Evolutionary conservation across 164 flowering plant species (phyloP).

Genomic region (Stephania yunnanensis): DNA sequence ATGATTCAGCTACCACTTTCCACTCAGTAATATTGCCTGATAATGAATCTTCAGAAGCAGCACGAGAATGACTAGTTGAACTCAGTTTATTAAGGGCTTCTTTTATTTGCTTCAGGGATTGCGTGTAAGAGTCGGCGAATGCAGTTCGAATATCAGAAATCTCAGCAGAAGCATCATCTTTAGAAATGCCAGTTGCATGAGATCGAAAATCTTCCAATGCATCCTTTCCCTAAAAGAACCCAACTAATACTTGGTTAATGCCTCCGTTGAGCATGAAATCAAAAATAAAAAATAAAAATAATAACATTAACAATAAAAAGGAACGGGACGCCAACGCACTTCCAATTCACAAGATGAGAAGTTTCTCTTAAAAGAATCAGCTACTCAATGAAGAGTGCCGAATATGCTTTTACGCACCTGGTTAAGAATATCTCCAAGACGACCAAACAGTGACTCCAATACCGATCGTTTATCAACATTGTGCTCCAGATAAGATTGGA

Average conservation of each 20-base stretch:
- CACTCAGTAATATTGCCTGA: conserved; percentile 39
- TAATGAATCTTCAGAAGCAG: conserved; percentile 28
- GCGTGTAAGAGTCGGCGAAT: conserved; percentile 31
- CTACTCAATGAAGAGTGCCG: not conserved
- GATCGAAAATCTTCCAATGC: conserved; percentile 29
- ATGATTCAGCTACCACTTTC: conserved; percentile 38
- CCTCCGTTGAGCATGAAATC: not conserved
- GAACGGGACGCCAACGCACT: not conserved
- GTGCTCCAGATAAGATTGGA: conserved; percentile 27
- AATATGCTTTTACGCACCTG: conserved; percentile 38
- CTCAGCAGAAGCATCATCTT: conserved; percentile 13
- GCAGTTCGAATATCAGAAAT: conserved; percentile 25
- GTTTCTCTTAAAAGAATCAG: not conserved
- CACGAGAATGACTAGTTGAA: conserved; percentile 15
- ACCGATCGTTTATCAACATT: conserved; percentile 31
- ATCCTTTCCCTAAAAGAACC: conserved; percentile 43
- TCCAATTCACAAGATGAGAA: not conserved
- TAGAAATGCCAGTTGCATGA: not conserved
- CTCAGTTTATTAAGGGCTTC: conserved; percentile 34
- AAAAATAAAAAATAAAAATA: too few relatives aligned
- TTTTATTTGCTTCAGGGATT: conserved; percentile 23
- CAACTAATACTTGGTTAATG: not conserved
- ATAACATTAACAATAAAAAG: not conserved
- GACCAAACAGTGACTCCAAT: conserved; percentile 34
- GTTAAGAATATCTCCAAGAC: conserved; percentile 34